phyloP scores from a whole-genome alignment of 2,329 filamentous ascomycete genomes.

The Colletotrichum orchidophilum region DNA sequence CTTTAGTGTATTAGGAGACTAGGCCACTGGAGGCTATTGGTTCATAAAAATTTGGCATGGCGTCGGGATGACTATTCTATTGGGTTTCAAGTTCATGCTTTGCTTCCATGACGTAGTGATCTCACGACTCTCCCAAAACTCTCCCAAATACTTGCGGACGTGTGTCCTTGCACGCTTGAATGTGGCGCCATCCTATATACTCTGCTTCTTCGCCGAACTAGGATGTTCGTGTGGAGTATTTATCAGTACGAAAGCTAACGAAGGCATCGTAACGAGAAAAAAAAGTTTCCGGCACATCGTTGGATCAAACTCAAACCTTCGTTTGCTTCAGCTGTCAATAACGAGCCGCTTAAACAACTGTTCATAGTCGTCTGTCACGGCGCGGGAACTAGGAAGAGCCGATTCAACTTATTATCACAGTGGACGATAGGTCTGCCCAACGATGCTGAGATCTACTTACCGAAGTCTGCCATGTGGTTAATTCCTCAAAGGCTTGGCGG shows the following conservation, averaged over 20 bases:
- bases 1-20: conserved; percentile 31
- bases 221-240: neutral
- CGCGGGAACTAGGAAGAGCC: neutral
- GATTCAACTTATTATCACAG: neutral
- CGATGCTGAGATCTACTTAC: neutral
- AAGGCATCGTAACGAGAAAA: neutral
- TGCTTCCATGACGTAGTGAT: neutral
- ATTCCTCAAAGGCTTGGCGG: neutral
- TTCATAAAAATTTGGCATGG: conserved; percentile 33
- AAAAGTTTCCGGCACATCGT: neutral
- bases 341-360: no score
- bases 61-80: conserved; percentile 33
- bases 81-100: conserved; percentile 24
- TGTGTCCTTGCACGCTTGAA: no score
- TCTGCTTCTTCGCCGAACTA: neutral
- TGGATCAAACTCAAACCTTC: neutral
- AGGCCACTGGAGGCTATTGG: conserved; percentile 33
- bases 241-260: neutral
- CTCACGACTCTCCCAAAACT: neutral
- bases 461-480: neutral
- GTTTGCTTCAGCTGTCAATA: no score
- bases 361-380: neutral
- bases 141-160: neutral
- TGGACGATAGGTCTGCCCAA: neutral
- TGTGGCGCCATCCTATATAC: no score